Percentiles rank a stretch among this genome's conserved stretches.
These are phyloP conservation scores for Monosporascus sp. DNA, from an alignment of 2,329 filamentous ascomycete species.

Conservation along the genomic window DNA sequence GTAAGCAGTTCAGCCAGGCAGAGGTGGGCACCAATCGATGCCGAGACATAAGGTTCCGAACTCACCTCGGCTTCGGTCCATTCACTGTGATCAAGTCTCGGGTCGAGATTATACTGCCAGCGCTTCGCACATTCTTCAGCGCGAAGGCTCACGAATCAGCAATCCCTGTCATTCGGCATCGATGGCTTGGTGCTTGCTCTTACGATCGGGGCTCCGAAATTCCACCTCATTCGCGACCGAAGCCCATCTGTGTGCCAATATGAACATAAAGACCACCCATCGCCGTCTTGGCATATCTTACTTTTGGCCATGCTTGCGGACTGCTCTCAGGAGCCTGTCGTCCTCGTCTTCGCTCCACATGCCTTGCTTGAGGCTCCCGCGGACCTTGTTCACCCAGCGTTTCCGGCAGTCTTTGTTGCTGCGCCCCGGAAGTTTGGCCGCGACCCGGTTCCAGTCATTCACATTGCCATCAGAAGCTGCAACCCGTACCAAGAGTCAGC, in stretches of 20 bases:
- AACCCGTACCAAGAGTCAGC: not conserved
- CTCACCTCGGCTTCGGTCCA: slow-evolving; percentile 17
- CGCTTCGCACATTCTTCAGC: slow-evolving; percentile 39
- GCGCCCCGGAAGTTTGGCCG: slow-evolving; percentile 9
- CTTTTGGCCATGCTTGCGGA: slow-evolving; percentile 31
- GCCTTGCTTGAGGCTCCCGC: slow-evolving; percentile 10
- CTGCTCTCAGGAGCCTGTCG: slow-evolving; percentile 22
- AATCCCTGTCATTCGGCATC: not conserved
- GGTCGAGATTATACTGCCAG: slow-evolving; percentile 39
- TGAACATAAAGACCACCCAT: not conserved
- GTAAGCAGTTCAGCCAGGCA: not conserved
- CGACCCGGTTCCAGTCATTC: slow-evolving; percentile 10
- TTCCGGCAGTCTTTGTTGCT: slow-evolving; percentile 14
- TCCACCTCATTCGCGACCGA: slow-evolving; percentile 33
- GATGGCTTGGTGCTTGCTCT: slow-evolving; percentile 1
- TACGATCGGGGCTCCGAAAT: slow-evolving; percentile 25
- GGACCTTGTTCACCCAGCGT: slow-evolving; percentile 12
- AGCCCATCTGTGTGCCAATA: slow-evolving; percentile 31
- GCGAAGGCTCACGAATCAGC: not conserved
- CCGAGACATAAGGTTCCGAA: not conserved
- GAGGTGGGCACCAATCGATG: not conserved
- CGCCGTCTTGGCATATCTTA: slow-evolving; percentile 5
- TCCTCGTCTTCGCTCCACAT: slow-evolving; percentile 16
- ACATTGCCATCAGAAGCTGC: not conserved
- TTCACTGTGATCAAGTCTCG: slow-evolving; percentile 26